Conservation (phyloP, 192 early-diverging fungal genomes). For the Coemansia sp. region DNA sequence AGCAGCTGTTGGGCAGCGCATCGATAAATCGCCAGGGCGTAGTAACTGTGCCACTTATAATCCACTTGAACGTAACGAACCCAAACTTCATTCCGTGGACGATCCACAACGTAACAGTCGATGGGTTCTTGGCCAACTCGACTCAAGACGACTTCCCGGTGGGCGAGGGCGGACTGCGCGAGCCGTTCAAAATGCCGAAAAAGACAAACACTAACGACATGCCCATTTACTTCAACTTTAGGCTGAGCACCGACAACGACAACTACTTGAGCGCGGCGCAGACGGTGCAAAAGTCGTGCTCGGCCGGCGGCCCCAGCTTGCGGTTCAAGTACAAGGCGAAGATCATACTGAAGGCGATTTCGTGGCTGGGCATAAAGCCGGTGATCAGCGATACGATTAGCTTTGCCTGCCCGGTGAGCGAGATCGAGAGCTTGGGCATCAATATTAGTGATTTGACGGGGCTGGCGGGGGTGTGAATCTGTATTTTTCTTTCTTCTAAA, state of each 20-base stretch:
- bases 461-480: conserved; percentile 4
- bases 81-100: conserved; percentile 59
- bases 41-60: conserved; percentile 53
- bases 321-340: conserved; percentile 52
- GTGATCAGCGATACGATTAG: conserved; percentile 45
- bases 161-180: conserved; percentile 41
- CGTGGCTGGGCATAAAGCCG: conserved; percentile 56
- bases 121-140: conserved; percentile 36
- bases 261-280: conserved; percentile 40
- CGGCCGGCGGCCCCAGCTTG: conserved; percentile 34
- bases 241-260: conserved; percentile 36
- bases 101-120: conserved; percentile 55
- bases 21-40: conserved; percentile 48
- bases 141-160: conserved; percentile 48
- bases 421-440: conserved; percentile 49
- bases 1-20: conserved; percentile 26
- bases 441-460: conserved; percentile 47
- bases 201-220: conserved; percentile 34
- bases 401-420: conserved; percentile 49
- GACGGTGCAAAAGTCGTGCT: conserved; percentile 40
- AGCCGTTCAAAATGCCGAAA: conserved; percentile 52
- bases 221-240: conserved; percentile 51
- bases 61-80: conserved; percentile 54
- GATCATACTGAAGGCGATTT: conserved; percentile 47
- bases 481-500: neutral